A percentile compares a stretch with the other conserved stretches of the same genome.
phyloP scores from a whole-genome alignment of 208 protist genomes.

The Acanthamoeba triangularis region DNA sequence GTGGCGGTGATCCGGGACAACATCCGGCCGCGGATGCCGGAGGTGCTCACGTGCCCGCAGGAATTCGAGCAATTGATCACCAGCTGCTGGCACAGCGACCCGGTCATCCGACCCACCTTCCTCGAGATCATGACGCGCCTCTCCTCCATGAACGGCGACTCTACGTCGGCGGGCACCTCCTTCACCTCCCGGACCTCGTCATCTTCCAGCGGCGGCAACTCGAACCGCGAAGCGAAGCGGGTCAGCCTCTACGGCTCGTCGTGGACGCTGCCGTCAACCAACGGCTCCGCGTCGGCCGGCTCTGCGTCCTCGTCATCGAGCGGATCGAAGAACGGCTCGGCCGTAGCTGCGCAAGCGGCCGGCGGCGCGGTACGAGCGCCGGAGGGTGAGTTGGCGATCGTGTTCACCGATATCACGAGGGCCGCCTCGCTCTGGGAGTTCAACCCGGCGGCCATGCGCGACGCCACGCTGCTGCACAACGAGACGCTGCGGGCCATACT shows the following conservation, averaged over 20 bases:
- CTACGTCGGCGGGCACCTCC: not conserved
- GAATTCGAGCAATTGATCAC: not conserved
- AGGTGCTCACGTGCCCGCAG: not conserved
- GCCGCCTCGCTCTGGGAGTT: conserved; percentile 66
- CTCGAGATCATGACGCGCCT: not conserved
- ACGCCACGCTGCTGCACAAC: conserved; percentile 68
- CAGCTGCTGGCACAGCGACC: not conserved
- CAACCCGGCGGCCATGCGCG: conserved; percentile 23
- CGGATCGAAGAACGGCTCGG: not conserved
- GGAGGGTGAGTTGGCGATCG: conserved; percentile 41
- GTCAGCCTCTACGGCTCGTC: not conserved
- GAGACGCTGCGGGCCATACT: not conserved
- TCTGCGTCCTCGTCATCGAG: not conserved
- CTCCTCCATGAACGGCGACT: not conserved
- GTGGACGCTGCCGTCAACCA: not conserved
- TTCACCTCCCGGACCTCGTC: not conserved
- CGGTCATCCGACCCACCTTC: conserved; percentile 12
- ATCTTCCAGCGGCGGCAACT: not conserved
- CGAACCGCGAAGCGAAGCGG: not conserved
- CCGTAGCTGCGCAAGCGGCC: not conserved
- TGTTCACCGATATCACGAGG: conserved; percentile 49
- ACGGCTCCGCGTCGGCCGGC: not conserved
- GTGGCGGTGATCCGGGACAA: conserved; percentile 44
- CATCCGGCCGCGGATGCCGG: not conserved
- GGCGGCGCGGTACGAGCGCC: not conserved